phyloP scores from a whole-genome alignment of 441 rosid genomes.

The Isatis lusitanica region DNA sequence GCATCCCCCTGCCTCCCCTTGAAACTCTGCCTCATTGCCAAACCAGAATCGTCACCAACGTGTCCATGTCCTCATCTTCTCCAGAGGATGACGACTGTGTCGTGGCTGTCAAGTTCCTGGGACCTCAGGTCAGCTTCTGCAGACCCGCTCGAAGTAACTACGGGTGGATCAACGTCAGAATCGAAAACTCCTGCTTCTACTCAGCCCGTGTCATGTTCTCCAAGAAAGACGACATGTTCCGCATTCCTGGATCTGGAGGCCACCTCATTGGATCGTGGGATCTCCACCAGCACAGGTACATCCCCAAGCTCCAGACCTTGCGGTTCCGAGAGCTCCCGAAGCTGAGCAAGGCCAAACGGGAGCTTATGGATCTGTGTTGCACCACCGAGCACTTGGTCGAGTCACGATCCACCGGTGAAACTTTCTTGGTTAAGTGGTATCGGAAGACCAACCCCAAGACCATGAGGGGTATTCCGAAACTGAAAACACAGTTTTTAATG shows the following conservation, averaged over 20 bases:
- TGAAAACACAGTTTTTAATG: not conserved
- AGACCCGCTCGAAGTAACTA: not conserved
- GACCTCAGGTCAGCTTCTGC: not conserved
- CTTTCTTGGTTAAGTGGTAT: not conserved
- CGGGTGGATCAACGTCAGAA: not conserved
- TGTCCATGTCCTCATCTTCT: not conserved
- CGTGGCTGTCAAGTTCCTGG: not conserved
- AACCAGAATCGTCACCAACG: not conserved
- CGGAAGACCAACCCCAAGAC: not conserved
- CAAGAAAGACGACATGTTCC: not conserved
- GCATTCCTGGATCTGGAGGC: not conserved
- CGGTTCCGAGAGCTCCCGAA: not conserved
- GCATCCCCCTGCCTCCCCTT: too few relatives aligned
- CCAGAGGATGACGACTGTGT: not conserved
- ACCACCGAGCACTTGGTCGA: constrained; percentile 3
- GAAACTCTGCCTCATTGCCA: too few relatives aligned
- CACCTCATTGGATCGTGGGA: not conserved
- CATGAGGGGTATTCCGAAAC: too few relatives aligned
- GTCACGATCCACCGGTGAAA: not conserved
- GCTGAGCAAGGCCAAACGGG: not conserved
- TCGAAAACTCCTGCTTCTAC: not conserved
- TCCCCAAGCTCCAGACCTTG: not conserved
- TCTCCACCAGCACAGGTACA: not conserved
- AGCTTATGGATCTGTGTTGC: not conserved
- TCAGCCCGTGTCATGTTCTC: not conserved